phyloP scores from a whole-genome alignment of 169 alveolate genomes.

The Babesia sp. region DNA sequence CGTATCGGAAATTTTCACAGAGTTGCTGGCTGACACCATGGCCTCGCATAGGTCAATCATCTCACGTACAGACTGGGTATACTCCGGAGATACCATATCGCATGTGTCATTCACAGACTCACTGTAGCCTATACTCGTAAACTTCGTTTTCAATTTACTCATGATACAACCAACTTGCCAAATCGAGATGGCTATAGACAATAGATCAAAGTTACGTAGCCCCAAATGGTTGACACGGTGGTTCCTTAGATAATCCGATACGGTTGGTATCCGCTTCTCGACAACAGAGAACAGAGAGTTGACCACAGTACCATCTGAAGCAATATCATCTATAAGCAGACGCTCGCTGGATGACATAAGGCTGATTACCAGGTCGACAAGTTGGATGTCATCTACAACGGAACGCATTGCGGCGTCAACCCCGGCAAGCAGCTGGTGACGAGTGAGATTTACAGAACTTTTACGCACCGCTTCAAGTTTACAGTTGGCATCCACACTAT shows the following conservation, averaged over 20 bases:
- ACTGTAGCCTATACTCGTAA: background rate
- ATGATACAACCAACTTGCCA: slow-evolving; percentile 17
- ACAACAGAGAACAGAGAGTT: background rate
- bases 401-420: slow-evolving; percentile 4
- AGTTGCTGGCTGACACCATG: slow-evolving; percentile 2
- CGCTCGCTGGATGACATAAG: background rate
- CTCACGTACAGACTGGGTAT: background rate
- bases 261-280: slow-evolving; percentile 1
- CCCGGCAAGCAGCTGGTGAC: slow-evolving; percentile 22
- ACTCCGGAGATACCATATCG: background rate
- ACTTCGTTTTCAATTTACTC: background rate
- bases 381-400: background rate
- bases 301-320: background rate
- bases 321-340: slow-evolving; percentile 10
- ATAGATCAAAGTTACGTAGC: background rate
- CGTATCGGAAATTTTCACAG: background rate
- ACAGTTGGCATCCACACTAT: background rate
- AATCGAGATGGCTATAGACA: slow-evolving; percentile 4
- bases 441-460: slow-evolving; percentile 3
- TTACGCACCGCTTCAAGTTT: background rate
- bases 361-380: slow-evolving; percentile 2
- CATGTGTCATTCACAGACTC: background rate
- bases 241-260: background rate
- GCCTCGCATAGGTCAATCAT: slow-evolving; percentile 20
- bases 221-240: background rate